Percentiles rank a stretch among this genome's conserved stretches.
These are phyloP conservation scores for Acrasis kona DNA, from an alignment of 78 protist species.

Conservation along the genomic window DNA sequence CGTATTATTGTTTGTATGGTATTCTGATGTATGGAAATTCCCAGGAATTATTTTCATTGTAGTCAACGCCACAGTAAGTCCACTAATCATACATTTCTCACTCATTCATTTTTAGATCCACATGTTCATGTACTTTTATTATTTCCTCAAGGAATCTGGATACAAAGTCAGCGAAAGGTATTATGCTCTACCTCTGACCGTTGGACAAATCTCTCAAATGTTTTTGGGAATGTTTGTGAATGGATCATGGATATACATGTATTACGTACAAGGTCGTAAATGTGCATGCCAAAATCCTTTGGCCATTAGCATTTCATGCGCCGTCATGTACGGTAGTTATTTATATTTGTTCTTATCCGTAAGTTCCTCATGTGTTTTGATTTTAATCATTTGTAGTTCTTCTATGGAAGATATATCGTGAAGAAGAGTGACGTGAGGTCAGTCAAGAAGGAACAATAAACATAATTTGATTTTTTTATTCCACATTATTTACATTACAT, in stretches of 20 bases:
- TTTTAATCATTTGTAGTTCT: no score
- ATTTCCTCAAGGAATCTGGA: neutral
- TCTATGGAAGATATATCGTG: no score
- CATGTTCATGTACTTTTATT: constrained; percentile 19
- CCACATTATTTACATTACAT: no score
- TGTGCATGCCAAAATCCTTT: neutral
- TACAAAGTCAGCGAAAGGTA: neutral
- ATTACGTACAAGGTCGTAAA: neutral
- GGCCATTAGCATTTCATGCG: neutral
- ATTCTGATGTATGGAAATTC: neutral
- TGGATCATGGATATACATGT: constrained; percentile 3
- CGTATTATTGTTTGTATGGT: constrained; percentile 18
- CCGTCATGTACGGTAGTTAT: constrained; percentile 20
- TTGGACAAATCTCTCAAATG: constrained; percentile 14
- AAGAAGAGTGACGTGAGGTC: no score
- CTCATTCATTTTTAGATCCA: constrained; percentile 13
- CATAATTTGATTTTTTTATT: no score
- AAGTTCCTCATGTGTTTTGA: no score
- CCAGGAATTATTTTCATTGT: neutral
- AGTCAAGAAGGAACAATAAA: no score
- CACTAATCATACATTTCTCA: constrained; percentile 1
- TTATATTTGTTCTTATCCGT: constrained; percentile 7
- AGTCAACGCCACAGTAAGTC: neutral
- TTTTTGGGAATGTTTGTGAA: neutral
- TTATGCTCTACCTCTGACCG: neutral